A percentile compares a stretch with the other conserved stretches of the same genome.
Conservation (phyloP, 768 basidiomycete genomes). For the Lanmaoa rubissima region DNA sequence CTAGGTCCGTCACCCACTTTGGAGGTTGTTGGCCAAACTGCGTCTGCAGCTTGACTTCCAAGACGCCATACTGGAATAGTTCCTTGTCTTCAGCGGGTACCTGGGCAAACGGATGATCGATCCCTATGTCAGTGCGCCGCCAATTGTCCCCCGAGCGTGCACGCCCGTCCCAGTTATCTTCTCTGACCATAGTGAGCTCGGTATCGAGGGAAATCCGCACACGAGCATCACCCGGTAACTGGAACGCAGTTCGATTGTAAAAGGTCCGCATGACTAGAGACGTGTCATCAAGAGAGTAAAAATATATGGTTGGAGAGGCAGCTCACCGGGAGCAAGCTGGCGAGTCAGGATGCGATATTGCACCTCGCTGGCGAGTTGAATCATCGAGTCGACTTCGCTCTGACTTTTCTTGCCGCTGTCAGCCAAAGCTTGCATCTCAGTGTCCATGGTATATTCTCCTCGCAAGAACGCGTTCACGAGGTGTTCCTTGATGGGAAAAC, state of each 20-base stretch:
- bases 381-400: conserved; percentile 90
- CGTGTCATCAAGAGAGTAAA: not conserved
- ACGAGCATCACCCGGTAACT: conserved; percentile 96
- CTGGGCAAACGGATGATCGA: conserved; percentile 87
- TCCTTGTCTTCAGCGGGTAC: conserved; percentile 79
- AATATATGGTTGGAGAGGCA: not conserved
- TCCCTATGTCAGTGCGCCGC: conserved; percentile 91
- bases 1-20: conserved; percentile 94
- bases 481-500: conserved; percentile 93
- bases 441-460: conserved; percentile 92
- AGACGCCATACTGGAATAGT: conserved; percentile 92
- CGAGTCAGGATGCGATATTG: conserved; percentile 88
- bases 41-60: conserved; percentile 97
- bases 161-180: conserved; percentile 93
- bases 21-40: conserved; percentile 95
- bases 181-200: conserved; percentile 88
- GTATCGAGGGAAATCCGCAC: conserved; percentile 99
- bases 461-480: conserved; percentile 87
- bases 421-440: conserved; percentile 82
- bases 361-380: conserved; percentile 94
- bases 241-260: conserved; percentile 98
- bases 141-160: conserved; percentile 84
- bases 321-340: conserved; percentile 75
- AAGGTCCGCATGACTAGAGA: conserved; percentile 88
- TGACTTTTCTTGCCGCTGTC: conserved; percentile 91